These are phyloP conservation scores for Cyberlindnera nakhonratchasimensis DNA, from an alignment of 805 yeast species.

Conservation along the genomic window DNA sequence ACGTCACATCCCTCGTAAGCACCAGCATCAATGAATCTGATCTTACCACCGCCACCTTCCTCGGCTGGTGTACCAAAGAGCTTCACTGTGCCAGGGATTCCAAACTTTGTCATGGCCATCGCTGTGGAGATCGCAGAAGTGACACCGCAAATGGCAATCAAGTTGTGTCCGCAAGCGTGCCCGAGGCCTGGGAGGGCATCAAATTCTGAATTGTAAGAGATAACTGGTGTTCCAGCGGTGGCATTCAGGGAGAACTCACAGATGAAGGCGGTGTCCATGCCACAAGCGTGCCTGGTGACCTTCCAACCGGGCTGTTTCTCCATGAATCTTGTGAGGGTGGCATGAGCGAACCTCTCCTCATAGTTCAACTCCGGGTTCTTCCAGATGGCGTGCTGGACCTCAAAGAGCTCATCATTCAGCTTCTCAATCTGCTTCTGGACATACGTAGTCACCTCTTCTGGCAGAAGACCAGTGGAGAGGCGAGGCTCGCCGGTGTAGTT, in stretches of 20 bases:
- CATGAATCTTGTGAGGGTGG: slow-evolving; percentile 5
- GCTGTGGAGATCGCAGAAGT: slow-evolving; percentile 6
- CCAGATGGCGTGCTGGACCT: slow-evolving; percentile 7
- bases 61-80: slow-evolving; percentile 14
- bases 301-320: slow-evolving; percentile 7
- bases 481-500: slow-evolving; percentile 23
- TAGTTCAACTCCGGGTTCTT: slow-evolving; percentile 6
- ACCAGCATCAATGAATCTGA: slow-evolving; percentile 9
- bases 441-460: neutral
- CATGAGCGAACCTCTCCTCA: slow-evolving; percentile 10
- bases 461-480: slow-evolving; percentile 6
- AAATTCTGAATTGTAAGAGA: slow-evolving; percentile 12
- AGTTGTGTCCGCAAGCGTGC: slow-evolving; percentile 15
- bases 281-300: slow-evolving; percentile 3
- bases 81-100: slow-evolving; percentile 10
- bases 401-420: slow-evolving; percentile 4
- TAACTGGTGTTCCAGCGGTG: neutral
- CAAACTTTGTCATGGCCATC: slow-evolving; percentile 8
- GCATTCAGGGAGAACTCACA: slow-evolving; percentile 1
- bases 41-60: slow-evolving; percentile 15
- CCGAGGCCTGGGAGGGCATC: slow-evolving; percentile 15
- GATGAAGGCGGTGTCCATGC: slow-evolving; percentile 8
- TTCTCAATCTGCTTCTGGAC: slow-evolving; percentile 1
- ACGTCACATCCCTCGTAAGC: slow-evolving; percentile 11
- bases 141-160: slow-evolving; percentile 9